Percentiles rank a stretch among this genome's conserved stretches.
Evolutionary conservation across 352 stramenopile genomes (phyloP).

Genomic region (Aphanomyces astaci): DNA sequence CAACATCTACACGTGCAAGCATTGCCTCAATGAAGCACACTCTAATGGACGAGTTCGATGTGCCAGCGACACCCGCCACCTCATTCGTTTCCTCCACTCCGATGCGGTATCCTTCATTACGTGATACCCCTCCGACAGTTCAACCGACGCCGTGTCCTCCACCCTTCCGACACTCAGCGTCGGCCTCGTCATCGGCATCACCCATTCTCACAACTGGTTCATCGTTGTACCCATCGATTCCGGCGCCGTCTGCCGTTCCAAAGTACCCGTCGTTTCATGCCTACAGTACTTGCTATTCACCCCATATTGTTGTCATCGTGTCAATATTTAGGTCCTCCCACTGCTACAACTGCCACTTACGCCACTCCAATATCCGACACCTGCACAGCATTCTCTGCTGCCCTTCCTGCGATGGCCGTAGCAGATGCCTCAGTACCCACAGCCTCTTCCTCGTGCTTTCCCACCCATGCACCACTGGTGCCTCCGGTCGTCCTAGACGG

Average conservation of each 20-base stretch:
- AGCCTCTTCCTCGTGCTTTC: too few species aligned
- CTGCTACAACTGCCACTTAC: too few species aligned
- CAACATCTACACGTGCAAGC: background rate
- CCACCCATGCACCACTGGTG: too few species aligned
- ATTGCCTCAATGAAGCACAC: slow-evolving; percentile 4
- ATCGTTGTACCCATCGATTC: background rate
- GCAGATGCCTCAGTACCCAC: too few species aligned
- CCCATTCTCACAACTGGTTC: background rate
- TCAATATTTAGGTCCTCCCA: too few species aligned
- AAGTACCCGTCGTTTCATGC: slow-evolving; percentile 22
- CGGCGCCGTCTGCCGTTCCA: background rate
- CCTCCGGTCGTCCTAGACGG: too few species aligned
- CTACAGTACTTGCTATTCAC: too few species aligned
- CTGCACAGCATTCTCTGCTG: too few species aligned
- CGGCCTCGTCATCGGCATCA: background rate
- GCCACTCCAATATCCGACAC: too few species aligned
- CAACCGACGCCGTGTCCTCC: background rate
- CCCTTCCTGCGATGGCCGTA: too few species aligned
- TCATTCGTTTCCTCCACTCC: background rate
- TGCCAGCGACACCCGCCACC: background rate
- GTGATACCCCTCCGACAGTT: background rate
- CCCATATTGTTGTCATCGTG: too few species aligned
- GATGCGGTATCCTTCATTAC: slow-evolving; percentile 32
- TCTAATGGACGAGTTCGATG: slow-evolving; percentile 67
- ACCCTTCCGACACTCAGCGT: background rate